Evolutionary conservation across 2,329 filamentous ascomycete species (phyloP).

Genomic region (Teratosphaeria gauchensis): DNA sequence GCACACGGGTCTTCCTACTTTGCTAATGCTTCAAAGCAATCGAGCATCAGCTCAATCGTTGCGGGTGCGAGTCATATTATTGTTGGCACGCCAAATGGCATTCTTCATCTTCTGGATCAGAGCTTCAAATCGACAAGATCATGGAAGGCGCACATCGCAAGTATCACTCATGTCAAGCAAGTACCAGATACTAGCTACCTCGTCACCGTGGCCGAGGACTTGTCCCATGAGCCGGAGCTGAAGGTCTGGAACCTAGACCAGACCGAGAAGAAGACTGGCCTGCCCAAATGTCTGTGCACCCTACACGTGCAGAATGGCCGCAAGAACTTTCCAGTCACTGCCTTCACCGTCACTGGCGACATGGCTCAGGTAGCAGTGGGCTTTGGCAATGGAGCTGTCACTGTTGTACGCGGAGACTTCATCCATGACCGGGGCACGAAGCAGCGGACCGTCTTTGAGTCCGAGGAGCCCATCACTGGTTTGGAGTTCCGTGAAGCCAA

Average conservation of each 20-base stretch:
- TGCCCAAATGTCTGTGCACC: constrained; percentile 79
- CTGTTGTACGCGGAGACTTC: constrained; percentile 83
- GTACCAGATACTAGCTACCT: constrained; percentile 78
- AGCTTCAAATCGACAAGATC: constrained; percentile 77
- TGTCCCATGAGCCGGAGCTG: constrained; percentile 75
- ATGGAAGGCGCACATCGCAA: constrained; percentile 75
- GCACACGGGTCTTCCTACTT: neutral
- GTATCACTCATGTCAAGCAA: constrained; percentile 86
- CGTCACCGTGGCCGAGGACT: constrained; percentile 78
- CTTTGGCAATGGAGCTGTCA: constrained; percentile 91
- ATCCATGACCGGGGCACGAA: constrained; percentile 91
- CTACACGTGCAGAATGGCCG: constrained; percentile 79
- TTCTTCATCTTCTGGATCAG: constrained; percentile 77
- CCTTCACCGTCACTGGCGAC: constrained; percentile 78
- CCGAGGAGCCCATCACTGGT: constrained; percentile 89
- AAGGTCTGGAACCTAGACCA: constrained; percentile 98
- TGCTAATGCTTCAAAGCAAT: constrained; percentile 31
- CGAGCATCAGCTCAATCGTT: constrained; percentile 71
- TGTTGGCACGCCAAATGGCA: constrained; percentile 74
- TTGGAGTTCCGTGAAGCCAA: constrained; percentile 62
- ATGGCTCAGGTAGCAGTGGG: constrained; percentile 88
- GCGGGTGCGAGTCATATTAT: constrained; percentile 86
- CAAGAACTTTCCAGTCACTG: constrained; percentile 90
- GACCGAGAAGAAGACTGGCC: constrained; percentile 83
- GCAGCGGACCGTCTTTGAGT: constrained; percentile 91